A percentile compares a stretch with the other conserved stretches of the same genome.
Evolutionary conservation across 306 rosid species (phyloP).

Genomic region (Lathyrus tuberosus): DNA sequence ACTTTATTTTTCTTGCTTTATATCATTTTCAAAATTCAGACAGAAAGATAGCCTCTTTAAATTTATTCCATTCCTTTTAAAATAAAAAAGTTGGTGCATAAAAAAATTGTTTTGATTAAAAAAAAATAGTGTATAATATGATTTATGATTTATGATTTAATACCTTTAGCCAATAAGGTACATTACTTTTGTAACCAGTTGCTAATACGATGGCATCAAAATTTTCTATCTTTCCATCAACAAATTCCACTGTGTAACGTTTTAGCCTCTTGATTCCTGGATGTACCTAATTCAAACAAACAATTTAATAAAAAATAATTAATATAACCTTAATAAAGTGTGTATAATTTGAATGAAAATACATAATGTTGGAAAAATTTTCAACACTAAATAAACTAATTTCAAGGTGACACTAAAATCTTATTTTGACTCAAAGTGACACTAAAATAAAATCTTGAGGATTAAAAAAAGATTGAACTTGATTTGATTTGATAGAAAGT

Average conservation of each 20-base stretch:
- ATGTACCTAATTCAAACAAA: constrained; percentile 51
- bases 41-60: background rate
- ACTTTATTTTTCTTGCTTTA: background rate
- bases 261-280: constrained; percentile 69
- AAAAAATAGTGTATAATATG: background rate
- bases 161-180: constrained; percentile 89
- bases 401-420: too few species aligned
- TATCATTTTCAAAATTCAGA: constrained; percentile 19
- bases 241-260: constrained; percentile 59
- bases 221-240: constrained; percentile 53
- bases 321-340: background rate
- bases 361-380: constrained; percentile 21
- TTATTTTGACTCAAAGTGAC: background rate
- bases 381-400: constrained; percentile 14
- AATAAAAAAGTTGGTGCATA: background rate
- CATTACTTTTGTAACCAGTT: constrained; percentile 88
- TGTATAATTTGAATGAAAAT: constrained; percentile 28
- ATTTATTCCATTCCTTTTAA: constrained; percentile 13
- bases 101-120: background rate
- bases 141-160: background rate
- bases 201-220: constrained; percentile 76
- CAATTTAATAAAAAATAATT: background rate
- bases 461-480: constrained; percentile 20
- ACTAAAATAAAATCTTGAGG: constrained; percentile 23
- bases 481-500: constrained; percentile 42